These are phyloP conservation scores for Aquilaria agallochum DNA, from an alignment of 441 rosid species.

Conservation along the genomic window DNA sequence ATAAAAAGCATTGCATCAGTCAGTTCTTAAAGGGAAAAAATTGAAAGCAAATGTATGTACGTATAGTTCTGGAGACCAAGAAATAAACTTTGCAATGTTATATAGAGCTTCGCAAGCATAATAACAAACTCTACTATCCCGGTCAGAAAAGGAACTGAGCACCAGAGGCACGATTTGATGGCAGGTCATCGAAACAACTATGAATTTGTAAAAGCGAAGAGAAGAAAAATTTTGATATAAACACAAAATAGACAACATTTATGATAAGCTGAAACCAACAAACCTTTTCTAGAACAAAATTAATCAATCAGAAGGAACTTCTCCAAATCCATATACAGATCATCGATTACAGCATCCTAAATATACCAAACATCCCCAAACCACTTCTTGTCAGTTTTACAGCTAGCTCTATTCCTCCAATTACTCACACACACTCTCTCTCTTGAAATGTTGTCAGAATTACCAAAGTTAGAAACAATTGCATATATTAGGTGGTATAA, in stretches of 20 bases:
- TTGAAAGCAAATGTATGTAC: slow-evolving; percentile 5
- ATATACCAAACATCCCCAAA: too few species aligned
- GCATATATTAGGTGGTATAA: too few species aligned
- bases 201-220: slow-evolving; percentile 8
- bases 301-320: too few species aligned
- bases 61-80: too few species aligned
- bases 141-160: slow-evolving; percentile 86
- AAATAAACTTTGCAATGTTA: slow-evolving; percentile 93
- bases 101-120: slow-evolving; percentile 99
- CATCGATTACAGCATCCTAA: too few species aligned
- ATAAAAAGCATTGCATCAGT: background rate
- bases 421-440: too few species aligned
- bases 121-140: slow-evolving; percentile 98
- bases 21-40: background rate
- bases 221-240: background rate
- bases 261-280: background rate
- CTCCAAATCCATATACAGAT: too few species aligned
- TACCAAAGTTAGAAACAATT: too few species aligned
- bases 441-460: too few species aligned
- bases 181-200: slow-evolving; percentile 24
- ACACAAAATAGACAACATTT: too few species aligned
- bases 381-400: too few species aligned
- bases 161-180: slow-evolving; percentile 99
- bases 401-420: too few species aligned
- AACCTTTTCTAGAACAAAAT: background rate